Base-by-base conservation (phyloP, 495 filamentous ascomycete genomes). In the Aspergillus funiculosus region DNA sequence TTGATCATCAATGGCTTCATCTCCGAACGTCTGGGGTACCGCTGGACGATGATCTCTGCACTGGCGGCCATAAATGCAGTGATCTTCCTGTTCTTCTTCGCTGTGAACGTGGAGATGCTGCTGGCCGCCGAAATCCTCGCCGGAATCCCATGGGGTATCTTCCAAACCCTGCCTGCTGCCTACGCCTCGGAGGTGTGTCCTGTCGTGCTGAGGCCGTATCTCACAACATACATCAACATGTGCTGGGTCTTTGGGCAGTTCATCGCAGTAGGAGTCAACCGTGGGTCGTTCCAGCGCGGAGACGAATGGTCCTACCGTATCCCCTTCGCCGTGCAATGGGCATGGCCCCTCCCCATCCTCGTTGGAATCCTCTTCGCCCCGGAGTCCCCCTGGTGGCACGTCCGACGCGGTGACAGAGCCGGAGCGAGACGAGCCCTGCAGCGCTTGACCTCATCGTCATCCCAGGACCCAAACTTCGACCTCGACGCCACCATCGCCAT, bases 111-210 rank as follows among this genome's bases (percentile, higher is more conserved):
- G 9, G 70, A 81, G 43, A 68, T 77, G 5, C 72, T 90, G n/a
- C 75, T 86, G 15, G 77, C 81, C 5, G 85, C 77, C 5, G 85
- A 88, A 61, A 86, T 89, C 46, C 67, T 90, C 7, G 82, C 80
- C 48, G 85, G 86, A 52, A 80, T 89, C 52, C 81, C 83, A 34
- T 88, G 85, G 84, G 86, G 86, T 48, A 79, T 91, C 29, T 88
- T 87, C 65, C 85, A 89, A 61, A 89, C 86, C 2, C 65, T 84
- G 19, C 85, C 83, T 36, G 81, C 84, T 60, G 87, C 85, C 1
- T 91, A 89, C 47, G 86, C 85, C 28, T 86, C 83, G 36, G 86
- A 91, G 57, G 83, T 88, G 30, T 83, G 78, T 53, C 86, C 86
- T 5, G 77, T 87, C 1, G 75, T 78, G 11, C 73, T 90, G 50